phyloP scores from a whole-genome alignment of 306 rosid species.

The Pachyrhizus erosus region DNA sequence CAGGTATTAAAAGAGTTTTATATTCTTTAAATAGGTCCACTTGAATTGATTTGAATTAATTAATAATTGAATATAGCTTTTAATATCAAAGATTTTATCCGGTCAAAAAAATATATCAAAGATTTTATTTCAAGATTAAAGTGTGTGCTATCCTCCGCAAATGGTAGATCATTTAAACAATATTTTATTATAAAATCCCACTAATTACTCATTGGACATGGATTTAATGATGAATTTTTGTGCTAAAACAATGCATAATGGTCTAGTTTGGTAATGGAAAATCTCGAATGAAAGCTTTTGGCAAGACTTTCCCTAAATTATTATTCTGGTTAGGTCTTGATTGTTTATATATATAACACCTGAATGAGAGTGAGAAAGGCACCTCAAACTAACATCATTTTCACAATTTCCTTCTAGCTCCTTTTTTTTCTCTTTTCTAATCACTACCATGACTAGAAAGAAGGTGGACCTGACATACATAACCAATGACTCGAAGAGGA shows the following conservation, averaged over 20 bases:
- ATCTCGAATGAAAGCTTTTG: not conserved
- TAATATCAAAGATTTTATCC: no score
- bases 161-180: not conserved
- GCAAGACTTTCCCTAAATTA: not conserved
- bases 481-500: conserved; percentile 37
- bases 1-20: no score
- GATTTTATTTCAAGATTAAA: no score
- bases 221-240: not conserved
- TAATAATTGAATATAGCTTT: no score
- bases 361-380: not conserved
- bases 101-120: no score
- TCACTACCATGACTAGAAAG: conserved; percentile 39
- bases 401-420: not conserved
- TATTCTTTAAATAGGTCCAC: no score
- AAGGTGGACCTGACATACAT: conserved; percentile 40
- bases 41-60: no score
- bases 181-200: not conserved
- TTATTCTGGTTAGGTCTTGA: not conserved
- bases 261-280: not conserved
- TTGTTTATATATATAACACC: not conserved
- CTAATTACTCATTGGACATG: not conserved
- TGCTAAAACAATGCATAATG: not conserved
- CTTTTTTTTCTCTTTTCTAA: not conserved
- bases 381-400: not conserved
- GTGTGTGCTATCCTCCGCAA: not conserved